These are phyloP conservation scores for Pyricularia sp. DNA, from an alignment of 2,329 filamentous ascomycete genomes.

Conservation along the genomic window DNA sequence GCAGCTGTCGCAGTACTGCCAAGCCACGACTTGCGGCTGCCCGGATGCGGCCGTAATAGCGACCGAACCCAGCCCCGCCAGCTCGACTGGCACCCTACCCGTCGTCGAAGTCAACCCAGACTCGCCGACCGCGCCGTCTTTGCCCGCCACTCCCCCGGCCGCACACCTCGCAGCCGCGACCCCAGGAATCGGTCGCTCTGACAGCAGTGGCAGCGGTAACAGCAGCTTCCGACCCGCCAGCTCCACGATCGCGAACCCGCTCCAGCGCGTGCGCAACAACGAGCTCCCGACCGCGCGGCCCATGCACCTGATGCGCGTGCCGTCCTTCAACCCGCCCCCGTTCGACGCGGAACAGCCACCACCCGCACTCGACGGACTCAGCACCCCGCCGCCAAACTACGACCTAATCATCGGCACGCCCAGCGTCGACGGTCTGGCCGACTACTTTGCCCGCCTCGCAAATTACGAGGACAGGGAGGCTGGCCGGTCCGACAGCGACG, in stretches of 20 bases:
- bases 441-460: constrained; percentile 78
- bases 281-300: constrained; percentile 19
- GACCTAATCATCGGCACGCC: constrained; percentile 65
- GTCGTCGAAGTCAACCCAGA: constrained; percentile 23
- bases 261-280: constrained; percentile 22
- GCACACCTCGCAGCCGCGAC: constrained; percentile 35
- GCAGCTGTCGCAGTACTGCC: constrained; percentile 38
- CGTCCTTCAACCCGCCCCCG: constrained; percentile 80
- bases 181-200: constrained; percentile 9
- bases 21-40: constrained; percentile 43
- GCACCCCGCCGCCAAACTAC: constrained; percentile 80
- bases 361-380: constrained; percentile 33
- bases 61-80: constrained; percentile 59
- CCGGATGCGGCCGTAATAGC: constrained; percentile 34
- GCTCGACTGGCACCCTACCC: constrained; percentile 42
- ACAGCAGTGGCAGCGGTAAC: constrained; percentile 6
- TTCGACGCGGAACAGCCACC: constrained; percentile 77
- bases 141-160: constrained; percentile 43
- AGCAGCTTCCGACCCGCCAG: constrained; percentile 1
- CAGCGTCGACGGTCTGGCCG: constrained; percentile 62
- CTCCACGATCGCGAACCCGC: constrained; percentile 18
- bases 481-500: constrained; percentile 15
- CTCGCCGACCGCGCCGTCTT: constrained; percentile 17
- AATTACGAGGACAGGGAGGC: constrained; percentile 46
- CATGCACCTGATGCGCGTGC: constrained; percentile 74